Conservation (phyloP, 441 rosid species). For the Gossypium schwendimanii region DNA sequence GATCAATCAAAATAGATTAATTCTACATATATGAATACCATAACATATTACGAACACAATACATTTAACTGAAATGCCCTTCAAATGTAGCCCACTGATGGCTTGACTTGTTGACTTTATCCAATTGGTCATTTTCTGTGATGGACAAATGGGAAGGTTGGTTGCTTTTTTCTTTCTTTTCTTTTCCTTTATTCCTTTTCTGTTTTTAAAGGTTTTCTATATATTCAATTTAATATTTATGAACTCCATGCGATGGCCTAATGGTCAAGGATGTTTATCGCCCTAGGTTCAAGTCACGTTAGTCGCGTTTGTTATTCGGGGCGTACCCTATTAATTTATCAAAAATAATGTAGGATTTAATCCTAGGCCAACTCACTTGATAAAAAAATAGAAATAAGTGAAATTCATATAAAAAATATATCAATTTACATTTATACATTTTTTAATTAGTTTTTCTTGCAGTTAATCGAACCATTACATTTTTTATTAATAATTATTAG, state of each 20-base stretch:
- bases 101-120: background rate
- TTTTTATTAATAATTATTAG: too few species aligned
- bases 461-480: too few species aligned
- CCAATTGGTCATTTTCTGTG: background rate
- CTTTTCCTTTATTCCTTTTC: background rate
- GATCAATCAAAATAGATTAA: background rate
- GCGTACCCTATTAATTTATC: too few species aligned
- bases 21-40: too few species aligned
- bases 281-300: fast-evolving
- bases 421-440: too few species aligned
- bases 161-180: background rate
- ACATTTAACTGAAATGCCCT: background rate
- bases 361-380: too few species aligned
- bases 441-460: too few species aligned
- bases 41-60: background rate
- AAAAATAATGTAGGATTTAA: too few species aligned
- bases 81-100: background rate
- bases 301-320: too few species aligned
- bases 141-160: background rate
- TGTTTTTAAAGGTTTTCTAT: background rate
- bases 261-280: too few species aligned
- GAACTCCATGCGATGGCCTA: fast-evolving
- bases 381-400: too few species aligned
- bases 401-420: too few species aligned
- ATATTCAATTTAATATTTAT: background rate